Base-by-base conservation (phyloP, 1,284 basidiomycete genomes). In the Tranzscheliella williamsii region DNA sequence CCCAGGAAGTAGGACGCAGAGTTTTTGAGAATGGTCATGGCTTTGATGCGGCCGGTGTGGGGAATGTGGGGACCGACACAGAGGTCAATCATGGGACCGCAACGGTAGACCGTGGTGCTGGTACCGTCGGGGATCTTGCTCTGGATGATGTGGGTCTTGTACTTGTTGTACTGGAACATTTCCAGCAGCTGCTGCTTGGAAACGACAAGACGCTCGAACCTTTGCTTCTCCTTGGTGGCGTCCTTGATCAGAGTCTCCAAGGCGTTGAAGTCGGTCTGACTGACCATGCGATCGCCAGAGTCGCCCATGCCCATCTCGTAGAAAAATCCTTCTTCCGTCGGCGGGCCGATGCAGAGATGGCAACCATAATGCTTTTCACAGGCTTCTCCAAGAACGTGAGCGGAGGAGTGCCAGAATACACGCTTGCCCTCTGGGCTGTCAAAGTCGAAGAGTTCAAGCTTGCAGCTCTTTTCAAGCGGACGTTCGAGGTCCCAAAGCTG, bases 131-230 rank as follows among this genome's bases (percentile, higher is more conserved):
- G 89, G 47, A 99, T 88, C 81, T 98, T 97, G 67, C 86, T 85
- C 78, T 94, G 85, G 76, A 99, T 98, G 76, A 98, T 86, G 79
- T 97, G 88, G 75, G 87, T 85, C 82, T 99, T 99, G 83, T 96
- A 99, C 80, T 93, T 95, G 84, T 98, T 99, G 82, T 98, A 99
- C 91, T 84, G 83, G 81, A 99, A 99, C 94, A 99, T 97, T 81
- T 97, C 87, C 40, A 97, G 82, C 5, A 99, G 83, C 31, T 88
- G 87, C 80, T 96, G 90, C 80, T 98, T 99, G 24, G 91, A 85
- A 37, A 97, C 86, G 27, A 93, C 86, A 21, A 97, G 82, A 37
- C 95, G 87, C 79, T 98, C 93, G 69, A 99, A 99, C 78, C 87
- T 88, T 81, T 98, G 95, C 81, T 90, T 95, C 67, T 97, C 93